Evolutionary conservation across 2,329 filamentous ascomycete species (phyloP), one percentile per base, ranked within the genome.

Genomic region (Nemania sp.): DNA sequence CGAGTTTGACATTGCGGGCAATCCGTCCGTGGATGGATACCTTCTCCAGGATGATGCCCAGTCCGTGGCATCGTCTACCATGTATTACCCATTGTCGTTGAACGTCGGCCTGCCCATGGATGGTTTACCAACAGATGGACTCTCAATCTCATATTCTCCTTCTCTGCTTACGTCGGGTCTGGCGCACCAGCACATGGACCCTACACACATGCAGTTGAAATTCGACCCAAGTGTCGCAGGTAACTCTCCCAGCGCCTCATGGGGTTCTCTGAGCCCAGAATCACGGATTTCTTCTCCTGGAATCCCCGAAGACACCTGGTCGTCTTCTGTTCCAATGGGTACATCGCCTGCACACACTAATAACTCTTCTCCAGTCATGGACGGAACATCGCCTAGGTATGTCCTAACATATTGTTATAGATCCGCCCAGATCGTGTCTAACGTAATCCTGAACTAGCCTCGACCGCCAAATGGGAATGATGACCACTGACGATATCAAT

Each of bases 301-400:
- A 49, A 62, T 73, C 42, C 79, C 78, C 56, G 82, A 85, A 64
- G 82, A 84, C 63, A 66, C 77, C 37, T 85, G 82, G 76, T 76
- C 75, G 34, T 47, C 60, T 39, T 60, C 62, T 35, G 71, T 73
- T 39, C 75, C 73, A 17, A 65, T 77, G 60, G 77, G 73, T 39
- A 69, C 76, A 21, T 81, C 79, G 21, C 79, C 80, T 17, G 71
- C 76, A n/a, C 77, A 78, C 56, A 79, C 76, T 71, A 76, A 76
- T 64, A 77, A 78, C 69, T 83, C 81, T 60, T 81, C 81, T 35
- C 80, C 81, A 62, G 76, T 78, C 54, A 76, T 83, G 63, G 73
- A 76, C 63, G 79, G 79, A 72, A 80, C 80, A 64, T 83, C 81
- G 56, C 81, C 82, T 55, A 83, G 79, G 82, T 84, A 83, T 71